Evolutionary conservation across 495 filamentous ascomycete species (phyloP).

Genomic region (Entonaema liquescens): DNA sequence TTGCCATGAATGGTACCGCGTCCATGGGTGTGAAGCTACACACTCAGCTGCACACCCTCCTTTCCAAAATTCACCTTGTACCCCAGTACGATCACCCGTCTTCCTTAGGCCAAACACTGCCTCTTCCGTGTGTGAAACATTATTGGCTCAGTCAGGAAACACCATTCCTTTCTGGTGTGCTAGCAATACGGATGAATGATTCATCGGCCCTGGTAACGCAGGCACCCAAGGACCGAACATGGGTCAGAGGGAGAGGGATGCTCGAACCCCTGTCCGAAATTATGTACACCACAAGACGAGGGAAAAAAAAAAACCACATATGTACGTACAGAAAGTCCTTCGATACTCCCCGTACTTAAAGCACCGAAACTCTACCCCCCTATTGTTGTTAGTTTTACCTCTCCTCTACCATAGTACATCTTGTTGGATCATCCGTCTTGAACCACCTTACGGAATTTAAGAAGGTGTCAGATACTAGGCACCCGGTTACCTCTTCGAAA

Average conservation of each 20-base stretch:
- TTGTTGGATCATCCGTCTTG: conserved; percentile 1
- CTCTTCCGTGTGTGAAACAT: conserved; percentile 36
- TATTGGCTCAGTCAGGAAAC: conserved; percentile 40
- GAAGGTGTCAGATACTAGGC: conserved; percentile 18
- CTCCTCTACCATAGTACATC: conserved; percentile 9
- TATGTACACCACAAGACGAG: conserved; percentile 36
- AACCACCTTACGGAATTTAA: conserved; percentile 16
- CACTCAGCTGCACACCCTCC: conserved; percentile 25
- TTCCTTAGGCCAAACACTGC: conserved; percentile 42
- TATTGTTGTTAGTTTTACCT: conserved; percentile 19
- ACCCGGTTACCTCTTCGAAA: conserved; percentile 21
- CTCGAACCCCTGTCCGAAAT: conserved; percentile 30
- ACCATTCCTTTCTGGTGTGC: conserved; percentile 45
- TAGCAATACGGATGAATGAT: conserved; percentile 38
- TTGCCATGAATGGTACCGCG: conserved; percentile 11
- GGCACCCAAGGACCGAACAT: conserved; percentile 32
- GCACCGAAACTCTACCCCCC: conserved; percentile 33
- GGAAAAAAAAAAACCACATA: conserved; percentile 9
- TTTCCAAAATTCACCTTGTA: conserved; percentile 24
- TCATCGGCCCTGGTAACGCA: conserved; percentile 40
- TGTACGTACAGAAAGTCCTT: conserved; percentile 38
- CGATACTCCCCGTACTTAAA: conserved; percentile 39
- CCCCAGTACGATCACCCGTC: conserved; percentile 39
- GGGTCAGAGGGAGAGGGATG: conserved; percentile 27
- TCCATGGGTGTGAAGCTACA: conserved; percentile 34